Base-by-base conservation (phyloP, 148 eudicot genomes). In the Rhododendron williamsianum region DNA sequence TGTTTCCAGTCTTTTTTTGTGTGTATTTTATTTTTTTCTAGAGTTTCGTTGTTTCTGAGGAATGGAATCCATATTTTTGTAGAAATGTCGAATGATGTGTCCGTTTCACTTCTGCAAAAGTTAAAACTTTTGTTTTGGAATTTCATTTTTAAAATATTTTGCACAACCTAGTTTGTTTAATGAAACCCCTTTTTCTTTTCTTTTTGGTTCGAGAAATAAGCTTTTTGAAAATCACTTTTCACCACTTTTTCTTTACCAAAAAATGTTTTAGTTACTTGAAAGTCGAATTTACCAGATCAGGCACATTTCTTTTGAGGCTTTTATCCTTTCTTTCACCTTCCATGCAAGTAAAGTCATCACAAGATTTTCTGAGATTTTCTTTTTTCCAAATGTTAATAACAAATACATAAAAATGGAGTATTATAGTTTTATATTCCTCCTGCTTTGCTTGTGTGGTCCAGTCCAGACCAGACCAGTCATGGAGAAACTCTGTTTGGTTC, bases 61-160 rank as follows among this genome's bases (percentile, higher is more conserved):
- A 86, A 90, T 71, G 72, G 19, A 82, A 25, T 27, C 85, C 63
- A 69, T 65, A 77, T 82, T 72, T 85, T 87, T 89, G 30, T 78
- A 36, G 82, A 85, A 76, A 79, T 69, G 74, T 69, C 35, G 27
- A 65, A 65, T 51, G 82, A 81, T n/a, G 6, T 69, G 88, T 90
- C 90, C 77, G 43, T 72, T 46, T 78, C 60, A 30, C 49, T 33
- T 83, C 71, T 83, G 83, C 69, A 54, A 54, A 52, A 52, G 56
- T 52, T 52, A 13, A 52, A 41, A 41, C 45, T 41, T 41, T 41
- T 41, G 7, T 41, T 41, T 18, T 4, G n/a, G 65, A 58, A 58
- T 58, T 19, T 21, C 7, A 18, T 19, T 58, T 58, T 19, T 0
- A n/a, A 3, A 58, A 52, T 52, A 3, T 52, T 12, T 12, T 52